Evolutionary conservation across 805 yeast species (phyloP).

Genomic region (Wickerhamiella azyma): DNA sequence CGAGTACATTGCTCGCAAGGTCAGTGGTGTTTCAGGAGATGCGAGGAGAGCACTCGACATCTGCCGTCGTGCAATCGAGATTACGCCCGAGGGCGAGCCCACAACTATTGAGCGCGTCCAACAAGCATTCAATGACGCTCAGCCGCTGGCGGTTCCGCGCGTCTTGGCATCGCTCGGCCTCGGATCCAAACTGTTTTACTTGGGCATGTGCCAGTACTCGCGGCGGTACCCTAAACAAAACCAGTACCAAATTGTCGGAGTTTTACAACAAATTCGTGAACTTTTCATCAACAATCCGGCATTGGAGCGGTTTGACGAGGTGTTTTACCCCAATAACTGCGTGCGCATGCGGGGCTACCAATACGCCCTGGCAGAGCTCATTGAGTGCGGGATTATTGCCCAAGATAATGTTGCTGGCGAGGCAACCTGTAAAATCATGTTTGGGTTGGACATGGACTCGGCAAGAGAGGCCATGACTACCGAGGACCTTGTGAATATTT

Average conservation of each 20-base stretch:
- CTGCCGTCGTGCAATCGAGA: slow-evolving; percentile 77
- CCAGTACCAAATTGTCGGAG: slow-evolving; percentile 61
- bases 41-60: slow-evolving; percentile 85
- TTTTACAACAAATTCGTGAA: slow-evolving; percentile 61
- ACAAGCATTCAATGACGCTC: slow-evolving; percentile 28
- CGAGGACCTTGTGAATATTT: neutral
- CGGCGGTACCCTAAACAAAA: slow-evolving; percentile 49
- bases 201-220: slow-evolving; percentile 48
- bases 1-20: slow-evolving; percentile 83
- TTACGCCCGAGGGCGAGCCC: slow-evolving; percentile 22
- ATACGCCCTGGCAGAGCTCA: slow-evolving; percentile 49
- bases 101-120: slow-evolving; percentile 24
- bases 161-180: slow-evolving; percentile 50
- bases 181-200: slow-evolving; percentile 57
- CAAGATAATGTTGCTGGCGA: slow-evolving; percentile 59
- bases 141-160: slow-evolving; percentile 54
- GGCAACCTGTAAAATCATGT: slow-evolving; percentile 46
- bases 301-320: slow-evolving; percentile 10
- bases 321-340: neutral
- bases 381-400: slow-evolving; percentile 63
- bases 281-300: slow-evolving; percentile 27
- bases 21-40: slow-evolving; percentile 94
- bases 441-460: slow-evolving; percentile 53
- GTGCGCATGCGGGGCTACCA: slow-evolving; percentile 44
- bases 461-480: neutral